Percentiles rank a stretch among this genome's conserved stretches.
phyloP scores from a whole-genome alignment of 2,329 filamentous ascomycete genomes.

The Ophioceras dolichostomum region DNA sequence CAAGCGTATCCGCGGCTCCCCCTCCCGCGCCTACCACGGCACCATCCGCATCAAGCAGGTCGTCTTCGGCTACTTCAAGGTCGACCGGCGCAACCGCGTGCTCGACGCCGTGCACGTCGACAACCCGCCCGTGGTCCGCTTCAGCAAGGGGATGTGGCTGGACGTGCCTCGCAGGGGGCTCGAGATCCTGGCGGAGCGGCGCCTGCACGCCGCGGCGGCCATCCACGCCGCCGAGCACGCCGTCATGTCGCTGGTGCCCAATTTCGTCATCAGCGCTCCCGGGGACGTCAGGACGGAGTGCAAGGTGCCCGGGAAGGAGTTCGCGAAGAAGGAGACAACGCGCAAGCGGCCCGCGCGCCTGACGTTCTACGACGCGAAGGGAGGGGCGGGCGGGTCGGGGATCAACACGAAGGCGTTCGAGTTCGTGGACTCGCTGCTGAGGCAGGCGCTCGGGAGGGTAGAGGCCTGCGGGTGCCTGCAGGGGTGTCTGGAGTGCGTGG shows the following conservation, averaged over 20 bases:
- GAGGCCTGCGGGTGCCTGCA: slow-evolving; percentile 55
- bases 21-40: slow-evolving; percentile 70
- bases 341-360: slow-evolving; percentile 78
- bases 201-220: slow-evolving; percentile 72
- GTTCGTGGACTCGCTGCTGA: slow-evolving; percentile 68
- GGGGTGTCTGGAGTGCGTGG: slow-evolving; percentile 86
- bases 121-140: slow-evolving; percentile 78
- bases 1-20: slow-evolving; percentile 50
- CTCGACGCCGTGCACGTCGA: slow-evolving; percentile 88
- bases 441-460: slow-evolving; percentile 64
- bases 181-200: slow-evolving; percentile 59
- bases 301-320: slow-evolving; percentile 80
- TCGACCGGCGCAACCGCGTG: slow-evolving; percentile 76
- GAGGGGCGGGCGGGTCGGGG: slow-evolving; percentile 69
- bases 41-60: slow-evolving; percentile 74
- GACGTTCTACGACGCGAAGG: slow-evolving; percentile 93
- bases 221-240: slow-evolving; percentile 96
- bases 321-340: slow-evolving; percentile 42
- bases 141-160: slow-evolving; percentile 89
- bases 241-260: slow-evolving; percentile 74
- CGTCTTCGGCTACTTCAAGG: slow-evolving; percentile 94
- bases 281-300: slow-evolving; percentile 93
- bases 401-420: slow-evolving; percentile 92
- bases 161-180: slow-evolving; percentile 74
- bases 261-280: slow-evolving; percentile 79